Conservation (phyloP, 768 basidiomycete species). For the Cyclocybe aegerita region DNA sequence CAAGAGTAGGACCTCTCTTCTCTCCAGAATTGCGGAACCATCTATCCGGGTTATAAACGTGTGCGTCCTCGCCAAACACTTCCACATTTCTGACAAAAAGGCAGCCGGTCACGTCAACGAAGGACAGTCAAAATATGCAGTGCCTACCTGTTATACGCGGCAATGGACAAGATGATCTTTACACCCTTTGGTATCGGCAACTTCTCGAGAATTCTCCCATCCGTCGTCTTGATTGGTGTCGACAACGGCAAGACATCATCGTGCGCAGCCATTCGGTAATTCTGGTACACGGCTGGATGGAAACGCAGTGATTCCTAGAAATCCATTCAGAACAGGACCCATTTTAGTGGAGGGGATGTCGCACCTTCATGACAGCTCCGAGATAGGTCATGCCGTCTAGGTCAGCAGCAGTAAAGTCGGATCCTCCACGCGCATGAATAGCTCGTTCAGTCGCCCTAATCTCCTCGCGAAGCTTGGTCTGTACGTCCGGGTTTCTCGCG, state of each 20-base stretch:
- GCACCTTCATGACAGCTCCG: slow-evolving; percentile 47
- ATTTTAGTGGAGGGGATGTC: slow-evolving; percentile 1
- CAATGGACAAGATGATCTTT: slow-evolving; percentile 51
- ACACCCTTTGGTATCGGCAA: slow-evolving; percentile 51
- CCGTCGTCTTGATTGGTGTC: slow-evolving; percentile 44
- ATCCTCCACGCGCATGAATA: slow-evolving; percentile 34
- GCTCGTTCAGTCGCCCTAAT: slow-evolving; percentile 37
- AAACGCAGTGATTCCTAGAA: slow-evolving; percentile 50
- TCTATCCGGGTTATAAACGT: slow-evolving; percentile 53
- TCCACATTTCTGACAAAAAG: slow-evolving; percentile 36
- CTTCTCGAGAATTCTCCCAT: slow-evolving; percentile 41
- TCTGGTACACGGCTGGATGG: slow-evolving; percentile 53
- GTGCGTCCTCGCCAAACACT: slow-evolving; percentile 58
- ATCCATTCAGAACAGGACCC: neutral
- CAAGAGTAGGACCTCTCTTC: slow-evolving; percentile 39
- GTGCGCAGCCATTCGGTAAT: slow-evolving; percentile 45
- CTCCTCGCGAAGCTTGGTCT: slow-evolving; percentile 62
- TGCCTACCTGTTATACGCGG: slow-evolving; percentile 52
- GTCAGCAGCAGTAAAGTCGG: slow-evolving; percentile 45
- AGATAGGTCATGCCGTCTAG: slow-evolving; percentile 51
- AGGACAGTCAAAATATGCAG: neutral
- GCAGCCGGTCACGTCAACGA: neutral
- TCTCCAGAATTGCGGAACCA: slow-evolving; percentile 43
- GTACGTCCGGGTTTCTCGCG: slow-evolving; percentile 54
- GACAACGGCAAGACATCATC: slow-evolving; percentile 65